Percentiles rank a stretch among this genome's conserved stretches.
Evolutionary conservation across 352 stramenopile genomes (phyloP).

Genomic region (Phytophthora pseudosyringae): DNA sequence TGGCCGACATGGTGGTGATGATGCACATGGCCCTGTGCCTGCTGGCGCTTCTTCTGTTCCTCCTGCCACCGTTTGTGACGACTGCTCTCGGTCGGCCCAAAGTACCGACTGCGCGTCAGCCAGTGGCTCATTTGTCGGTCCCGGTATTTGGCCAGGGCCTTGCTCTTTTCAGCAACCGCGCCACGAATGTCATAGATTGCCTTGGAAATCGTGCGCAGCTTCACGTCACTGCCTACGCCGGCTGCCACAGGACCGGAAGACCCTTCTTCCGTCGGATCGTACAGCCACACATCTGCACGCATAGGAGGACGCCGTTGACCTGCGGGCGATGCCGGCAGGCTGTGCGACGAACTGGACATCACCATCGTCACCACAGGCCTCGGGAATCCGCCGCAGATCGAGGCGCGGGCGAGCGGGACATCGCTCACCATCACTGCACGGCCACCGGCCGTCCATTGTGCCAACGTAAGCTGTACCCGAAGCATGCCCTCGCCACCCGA

Average conservation of each 20-base stretch:
- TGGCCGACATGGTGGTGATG: slow-evolving; percentile 25
- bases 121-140: slow-evolving; percentile 60
- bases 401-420: slow-evolving; percentile 30
- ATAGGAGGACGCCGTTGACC: slow-evolving; percentile 33
- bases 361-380: slow-evolving; percentile 35
- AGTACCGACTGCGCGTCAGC: slow-evolving; percentile 76
- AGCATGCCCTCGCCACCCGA: slow-evolving; percentile 30
- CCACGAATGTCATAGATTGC: slow-evolving; percentile 80
- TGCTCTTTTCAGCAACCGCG: slow-evolving; percentile 64
- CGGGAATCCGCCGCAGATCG: slow-evolving; percentile 38
- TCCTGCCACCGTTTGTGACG: slow-evolving; percentile 79
- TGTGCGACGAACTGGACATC: slow-evolving; percentile 30
- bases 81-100: slow-evolving; percentile 80
- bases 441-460: slow-evolving; percentile 30
- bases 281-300: slow-evolving; percentile 65
- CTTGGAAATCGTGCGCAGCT: slow-evolving; percentile 75
- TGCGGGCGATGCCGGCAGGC: slow-evolving; percentile 30
- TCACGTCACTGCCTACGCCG: slow-evolving; percentile 49
- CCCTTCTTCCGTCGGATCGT: slow-evolving; percentile 63
- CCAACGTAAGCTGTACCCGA: slow-evolving; percentile 28
- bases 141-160: slow-evolving; percentile 57
- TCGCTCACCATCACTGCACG: slow-evolving; percentile 7
- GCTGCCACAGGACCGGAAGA: slow-evolving; percentile 18
- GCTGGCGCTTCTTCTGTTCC: slow-evolving; percentile 66
- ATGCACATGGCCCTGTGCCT: slow-evolving; percentile 35